These are phyloP conservation scores for Aspergillus bridgeri DNA, from an alignment of 495 filamentous ascomycete species.

Conservation along the genomic window DNA sequence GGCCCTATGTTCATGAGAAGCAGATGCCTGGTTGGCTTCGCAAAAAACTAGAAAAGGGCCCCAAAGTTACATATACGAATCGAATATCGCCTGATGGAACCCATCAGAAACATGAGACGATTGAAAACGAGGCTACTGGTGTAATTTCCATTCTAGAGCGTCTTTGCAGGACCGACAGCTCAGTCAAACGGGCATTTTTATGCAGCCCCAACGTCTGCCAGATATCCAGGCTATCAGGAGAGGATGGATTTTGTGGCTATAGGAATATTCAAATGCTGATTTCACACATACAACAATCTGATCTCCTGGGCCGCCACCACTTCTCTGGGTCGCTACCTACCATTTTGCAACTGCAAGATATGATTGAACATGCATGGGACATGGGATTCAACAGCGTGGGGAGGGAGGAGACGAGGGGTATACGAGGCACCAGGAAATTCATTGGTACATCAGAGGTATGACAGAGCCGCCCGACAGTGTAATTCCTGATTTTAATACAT, in stretches of 20 bases:
- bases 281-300: conserved; percentile 66
- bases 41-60: conserved; percentile 62
- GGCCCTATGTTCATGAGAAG: conserved; percentile 81
- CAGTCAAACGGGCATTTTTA: conserved; percentile 67
- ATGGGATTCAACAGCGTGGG: conserved; percentile 72
- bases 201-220: conserved; percentile 76
- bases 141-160: conserved; percentile 72
- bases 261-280: conserved; percentile 93
- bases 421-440: conserved; percentile 85
- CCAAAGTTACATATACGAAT: conserved; percentile 53
- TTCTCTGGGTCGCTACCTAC: conserved; percentile 66
- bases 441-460: conserved; percentile 90
- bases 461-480: neutral
- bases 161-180: conserved; percentile 63
- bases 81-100: conserved; percentile 51
- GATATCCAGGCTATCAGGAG: conserved; percentile 72
- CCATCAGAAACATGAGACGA: conserved; percentile 36
- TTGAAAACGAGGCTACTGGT: conserved; percentile 63
- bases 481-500: conserved; percentile 8
- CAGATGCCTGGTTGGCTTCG: conserved; percentile 83
- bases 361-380: conserved; percentile 91
- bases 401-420: conserved; percentile 79
- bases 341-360: conserved; percentile 80
- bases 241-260: conserved; percentile 97
- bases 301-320: conserved; percentile 52